Conservation (phyloP, 1,284 basidiomycete species). For the Pseudozyma pruni region DNA sequence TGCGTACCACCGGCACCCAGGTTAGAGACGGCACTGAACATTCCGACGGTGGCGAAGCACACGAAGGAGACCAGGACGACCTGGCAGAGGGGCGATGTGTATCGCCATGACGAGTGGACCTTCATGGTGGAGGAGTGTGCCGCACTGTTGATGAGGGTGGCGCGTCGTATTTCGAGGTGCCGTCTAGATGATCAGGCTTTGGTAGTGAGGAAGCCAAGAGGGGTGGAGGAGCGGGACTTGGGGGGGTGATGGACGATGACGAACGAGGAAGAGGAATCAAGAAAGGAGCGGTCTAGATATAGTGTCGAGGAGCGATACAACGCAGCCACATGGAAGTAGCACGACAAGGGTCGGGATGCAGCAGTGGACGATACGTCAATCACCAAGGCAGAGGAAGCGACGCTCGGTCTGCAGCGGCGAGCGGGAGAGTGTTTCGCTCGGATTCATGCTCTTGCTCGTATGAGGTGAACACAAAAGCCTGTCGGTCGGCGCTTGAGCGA, state of each 20-base stretch:
- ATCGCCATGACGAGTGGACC: constrained; percentile 36
- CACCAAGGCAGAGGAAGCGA: constrained; percentile 9
- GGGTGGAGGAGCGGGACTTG: neutral
- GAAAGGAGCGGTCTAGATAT: constrained; percentile 15
- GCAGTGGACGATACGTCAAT: too few relatives aligned
- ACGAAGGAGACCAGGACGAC: constrained; percentile 35
- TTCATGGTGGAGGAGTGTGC: constrained; percentile 7
- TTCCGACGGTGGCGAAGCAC: constrained; percentile 27
- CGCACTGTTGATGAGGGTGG: neutral
- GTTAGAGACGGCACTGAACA: constrained; percentile 15
- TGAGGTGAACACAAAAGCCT: neutral
- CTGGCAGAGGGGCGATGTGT: constrained; percentile 36
- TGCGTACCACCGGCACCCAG: constrained; percentile 30
- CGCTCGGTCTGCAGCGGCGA: constrained; percentile 10
- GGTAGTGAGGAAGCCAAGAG: too few relatives aligned
- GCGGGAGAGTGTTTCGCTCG: neutral
- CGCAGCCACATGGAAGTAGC: neutral
- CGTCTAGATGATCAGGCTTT: too few relatives aligned
- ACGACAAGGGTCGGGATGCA: neutral
- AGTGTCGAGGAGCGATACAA: constrained; percentile 7
- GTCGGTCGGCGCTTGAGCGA: constrained; percentile 3
- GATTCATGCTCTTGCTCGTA: too few relatives aligned
- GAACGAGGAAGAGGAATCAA: neutral
- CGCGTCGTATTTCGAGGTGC: neutral
- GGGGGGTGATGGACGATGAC: neutral